Evolutionary conservation across 441 rosid genomes (phyloP).

Genomic region (Hura crepitans): DNA sequence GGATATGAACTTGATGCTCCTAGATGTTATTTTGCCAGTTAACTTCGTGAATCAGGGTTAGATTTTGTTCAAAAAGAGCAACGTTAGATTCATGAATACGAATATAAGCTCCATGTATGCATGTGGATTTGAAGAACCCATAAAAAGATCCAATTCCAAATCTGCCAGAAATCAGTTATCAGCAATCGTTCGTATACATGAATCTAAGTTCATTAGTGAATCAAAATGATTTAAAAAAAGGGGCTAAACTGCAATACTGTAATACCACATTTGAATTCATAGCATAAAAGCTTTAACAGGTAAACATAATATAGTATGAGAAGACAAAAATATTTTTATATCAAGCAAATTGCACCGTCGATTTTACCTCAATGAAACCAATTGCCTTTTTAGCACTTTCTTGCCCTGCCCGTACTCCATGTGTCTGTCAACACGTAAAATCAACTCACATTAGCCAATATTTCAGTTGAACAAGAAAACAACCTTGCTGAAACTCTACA

Average conservation of each 20-base stretch:
- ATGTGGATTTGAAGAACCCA: neutral
- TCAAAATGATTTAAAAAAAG: too few species aligned
- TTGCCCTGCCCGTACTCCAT: slow-evolving; percentile 79
- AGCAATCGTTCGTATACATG: neutral
- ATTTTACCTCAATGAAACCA: slow-evolving; percentile 76
- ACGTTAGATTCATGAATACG: neutral
- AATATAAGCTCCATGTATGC: neutral
- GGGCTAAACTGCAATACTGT: too few species aligned
- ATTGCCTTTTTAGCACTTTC: slow-evolving; percentile 78
- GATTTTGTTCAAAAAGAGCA: neutral
- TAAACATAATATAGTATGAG: neutral
- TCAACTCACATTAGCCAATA: neutral
- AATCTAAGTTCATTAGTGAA: neutral
- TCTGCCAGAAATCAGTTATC: neutral
- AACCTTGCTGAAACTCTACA: neutral
- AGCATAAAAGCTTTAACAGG: slow-evolving; percentile 10
- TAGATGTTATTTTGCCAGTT: neutral
- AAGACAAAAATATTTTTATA: neutral
- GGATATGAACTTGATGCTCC: neutral
- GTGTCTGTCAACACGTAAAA: slow-evolving; percentile 48
- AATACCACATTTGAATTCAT: neutral
- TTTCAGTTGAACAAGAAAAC: neutral
- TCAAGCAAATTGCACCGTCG: slow-evolving; percentile 5
- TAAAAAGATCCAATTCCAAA: neutral
- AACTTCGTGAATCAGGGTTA: neutral